Evolutionary conservation across 306 rosid genomes (phyloP).

Genomic region (Sphenostylis stenocarpa): DNA sequence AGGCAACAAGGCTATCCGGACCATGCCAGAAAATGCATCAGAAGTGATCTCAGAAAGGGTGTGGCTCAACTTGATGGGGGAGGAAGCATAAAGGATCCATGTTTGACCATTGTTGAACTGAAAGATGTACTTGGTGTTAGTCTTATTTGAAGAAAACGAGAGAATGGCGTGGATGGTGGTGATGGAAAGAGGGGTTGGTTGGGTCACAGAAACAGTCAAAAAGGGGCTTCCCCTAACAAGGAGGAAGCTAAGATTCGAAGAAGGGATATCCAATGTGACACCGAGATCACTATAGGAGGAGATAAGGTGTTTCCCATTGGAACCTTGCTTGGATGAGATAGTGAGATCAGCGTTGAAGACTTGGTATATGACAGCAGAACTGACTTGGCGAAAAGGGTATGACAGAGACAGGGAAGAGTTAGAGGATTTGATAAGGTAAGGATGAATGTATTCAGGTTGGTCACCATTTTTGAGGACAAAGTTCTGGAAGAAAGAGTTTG

Average conservation of each 20-base stretch:
- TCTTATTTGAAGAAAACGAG: conserved; percentile 47
- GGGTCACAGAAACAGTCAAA: conserved; percentile 53
- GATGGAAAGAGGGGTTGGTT: conserved; percentile 52
- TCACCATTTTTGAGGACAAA: conserved; percentile 73
- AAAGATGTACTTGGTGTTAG: conserved; percentile 60
- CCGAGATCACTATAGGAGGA: conserved; percentile 72
- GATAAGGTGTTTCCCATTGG: conserved; percentile 50
- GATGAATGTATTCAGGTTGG: conserved; percentile 83
- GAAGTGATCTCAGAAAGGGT: conserved; percentile 54
- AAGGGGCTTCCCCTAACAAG: conserved; percentile 91
- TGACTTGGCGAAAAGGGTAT: conserved; percentile 58
- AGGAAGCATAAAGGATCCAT: conserved; percentile 75
- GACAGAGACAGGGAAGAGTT: conserved; percentile 62
- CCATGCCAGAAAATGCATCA: conserved; percentile 57
- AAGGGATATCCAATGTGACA: conserved; percentile 72
- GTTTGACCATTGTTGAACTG: conserved; percentile 74
- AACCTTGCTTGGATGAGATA: conserved; percentile 43
- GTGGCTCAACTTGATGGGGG: conserved; percentile 46
- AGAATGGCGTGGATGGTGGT: conserved; percentile 68
- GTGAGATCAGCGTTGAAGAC: conserved; percentile 67
- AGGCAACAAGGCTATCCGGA: conserved; percentile 64
- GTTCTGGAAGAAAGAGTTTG: conserved; percentile 93
- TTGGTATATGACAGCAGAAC: conserved; percentile 52
- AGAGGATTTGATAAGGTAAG: conserved; percentile 70
- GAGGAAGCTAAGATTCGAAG: conserved; percentile 58